These are phyloP conservation scores for Diaporthe helianthi DNA, from an alignment of 2,329 filamentous ascomycete species.

Conservation along the genomic window DNA sequence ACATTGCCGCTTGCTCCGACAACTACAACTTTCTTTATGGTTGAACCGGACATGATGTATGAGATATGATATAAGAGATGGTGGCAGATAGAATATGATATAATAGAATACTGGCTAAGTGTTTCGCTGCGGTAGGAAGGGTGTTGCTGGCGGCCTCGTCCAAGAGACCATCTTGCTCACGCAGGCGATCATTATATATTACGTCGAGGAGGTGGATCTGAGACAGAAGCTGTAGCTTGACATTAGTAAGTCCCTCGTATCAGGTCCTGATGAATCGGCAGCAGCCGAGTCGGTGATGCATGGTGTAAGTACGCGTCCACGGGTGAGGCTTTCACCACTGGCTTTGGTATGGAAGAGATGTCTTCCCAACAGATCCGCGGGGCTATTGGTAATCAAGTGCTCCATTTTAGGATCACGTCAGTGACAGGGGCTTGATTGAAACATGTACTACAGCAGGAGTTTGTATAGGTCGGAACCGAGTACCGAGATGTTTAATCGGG, in stretches of 20 bases:
- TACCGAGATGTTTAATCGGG: not conserved
- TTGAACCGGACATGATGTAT: not conserved
- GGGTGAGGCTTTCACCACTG: not conserved
- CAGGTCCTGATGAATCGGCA: not conserved
- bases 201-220: not conserved
- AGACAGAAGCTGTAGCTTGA: not conserved
- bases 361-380: not conserved
- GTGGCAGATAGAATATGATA: not conserved
- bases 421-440: not conserved
- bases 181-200: not conserved
- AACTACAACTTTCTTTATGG: not conserved
- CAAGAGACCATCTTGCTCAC: not conserved
- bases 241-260: not conserved
- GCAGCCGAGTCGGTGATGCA: not conserved
- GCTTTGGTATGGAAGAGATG: too few relatives aligned
- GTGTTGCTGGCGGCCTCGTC: not conserved
- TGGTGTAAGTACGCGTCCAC: too few relatives aligned
- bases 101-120: not conserved
- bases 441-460: not conserved
- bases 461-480: not conserved
- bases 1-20: not conserved
- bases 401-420: not conserved
- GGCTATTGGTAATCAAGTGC: not conserved
- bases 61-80: not conserved
- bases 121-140: not conserved